Base-by-base conservation (phyloP, 805 yeast species). In the Zygotorulaspora florentina region DNA sequence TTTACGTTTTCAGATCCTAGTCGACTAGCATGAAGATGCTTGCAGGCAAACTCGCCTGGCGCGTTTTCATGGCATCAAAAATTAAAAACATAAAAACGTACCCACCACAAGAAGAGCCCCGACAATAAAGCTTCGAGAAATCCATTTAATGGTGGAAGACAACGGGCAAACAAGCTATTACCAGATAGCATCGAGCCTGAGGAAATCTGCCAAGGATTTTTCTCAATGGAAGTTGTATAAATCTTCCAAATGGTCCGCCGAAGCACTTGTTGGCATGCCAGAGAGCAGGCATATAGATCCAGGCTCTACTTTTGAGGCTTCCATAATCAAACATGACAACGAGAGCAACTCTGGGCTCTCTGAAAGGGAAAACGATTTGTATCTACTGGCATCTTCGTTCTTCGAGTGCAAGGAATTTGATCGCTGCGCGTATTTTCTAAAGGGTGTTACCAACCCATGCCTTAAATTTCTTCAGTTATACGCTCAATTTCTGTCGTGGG, bases 401-500 rank as follows among this genome's bases (percentile, higher is more conserved):
- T 87, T 91, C 70, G 84, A 80, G 57, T 80, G 87, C 58, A 82
- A 85, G 56, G 98, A 93, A 65, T 91, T 83, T 60, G 91, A 83
- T 46, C 68, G 98, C 23, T 85, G 90, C 46, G 79, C 85, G 3
- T 70, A 72, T 54, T 73, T 73, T 11, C 67, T 93, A 46, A 72
- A 71, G 45, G 71, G 72, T 12, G 78, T 83, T 41, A 61, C 55
- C 16, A 71, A 80, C 41, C 70, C 81, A 0, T 72, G 74, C 16
- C 47, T 64, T n/a, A 57, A 56, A 27, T 93, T 90, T 58, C 64
- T 89, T 29, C 69, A 79, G 39, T 67, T 86, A 9, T 91, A 90
- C 61, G 71, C 96, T 10, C 69, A 75, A 55, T 83, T 77, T 58
- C 68, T 91, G 16, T 74, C 88, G 33, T 88, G 93, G 40, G 98